These are phyloP conservation scores for Boletus smithii DNA, from an alignment of 1,284 basidiomycete species.

Conservation along the genomic window DNA sequence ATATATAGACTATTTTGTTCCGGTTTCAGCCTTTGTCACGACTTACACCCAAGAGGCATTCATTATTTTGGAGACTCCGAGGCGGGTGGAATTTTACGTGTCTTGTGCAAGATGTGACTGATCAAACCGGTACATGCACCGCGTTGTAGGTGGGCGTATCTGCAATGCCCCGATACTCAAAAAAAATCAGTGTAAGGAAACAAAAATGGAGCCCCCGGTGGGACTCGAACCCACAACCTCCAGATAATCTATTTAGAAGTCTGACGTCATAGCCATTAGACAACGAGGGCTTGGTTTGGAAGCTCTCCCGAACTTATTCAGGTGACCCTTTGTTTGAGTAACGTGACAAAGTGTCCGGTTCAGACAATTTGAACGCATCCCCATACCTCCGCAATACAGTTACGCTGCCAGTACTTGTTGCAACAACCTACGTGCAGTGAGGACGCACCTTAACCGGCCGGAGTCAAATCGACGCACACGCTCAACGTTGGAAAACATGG, in stretches of 20 bases:
- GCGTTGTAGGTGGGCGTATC: neutral
- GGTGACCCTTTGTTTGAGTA: neutral
- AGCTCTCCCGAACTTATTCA: neutral
- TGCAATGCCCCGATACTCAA: too few relatives aligned
- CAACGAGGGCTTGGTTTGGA: conserved; percentile 51
- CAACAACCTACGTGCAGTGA: too few relatives aligned
- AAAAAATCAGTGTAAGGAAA: neutral
- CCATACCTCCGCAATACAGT: too few relatives aligned
- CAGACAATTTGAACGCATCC: too few relatives aligned
- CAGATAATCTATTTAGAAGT: conserved; percentile 72
- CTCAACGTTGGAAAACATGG: too few relatives aligned
- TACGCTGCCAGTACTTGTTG: too few relatives aligned
- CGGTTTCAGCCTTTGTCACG: conserved; percentile 1
- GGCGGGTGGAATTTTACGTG: conserved; percentile 22
- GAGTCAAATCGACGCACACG: too few relatives aligned
- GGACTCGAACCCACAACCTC: conserved; percentile 75
- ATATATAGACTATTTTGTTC: neutral
- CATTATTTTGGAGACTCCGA: neutral
- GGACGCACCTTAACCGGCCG: too few relatives aligned
- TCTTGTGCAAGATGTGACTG: conserved; percentile 1
- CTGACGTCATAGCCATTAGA: conserved; percentile 79
- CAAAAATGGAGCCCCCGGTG: conserved; percentile 52
- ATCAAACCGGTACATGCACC: conserved; percentile 6
- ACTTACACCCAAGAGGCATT: too few relatives aligned
- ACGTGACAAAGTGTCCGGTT: too few relatives aligned